Percentiles rank a stretch among this genome's conserved stretches.
phyloP scores from a whole-genome alignment of 1,284 basidiomycete genomes.

The Phenoliferia sp. region DNA sequence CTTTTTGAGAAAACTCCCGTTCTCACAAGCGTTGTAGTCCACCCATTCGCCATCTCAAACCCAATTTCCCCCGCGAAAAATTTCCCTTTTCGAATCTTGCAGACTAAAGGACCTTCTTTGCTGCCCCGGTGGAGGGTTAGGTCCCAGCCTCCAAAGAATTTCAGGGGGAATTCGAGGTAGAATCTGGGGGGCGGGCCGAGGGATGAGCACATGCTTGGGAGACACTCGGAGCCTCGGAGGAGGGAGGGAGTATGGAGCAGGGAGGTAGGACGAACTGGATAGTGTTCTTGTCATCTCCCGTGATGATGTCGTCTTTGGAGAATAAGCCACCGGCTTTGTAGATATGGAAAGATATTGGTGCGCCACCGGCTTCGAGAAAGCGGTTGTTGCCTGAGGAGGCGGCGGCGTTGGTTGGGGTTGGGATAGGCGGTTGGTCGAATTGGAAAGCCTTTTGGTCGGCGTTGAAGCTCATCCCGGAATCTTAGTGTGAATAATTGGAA shows the following conservation, averaged over 20 bases:
- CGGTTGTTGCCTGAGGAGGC: too few species aligned
- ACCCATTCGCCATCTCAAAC: background rate
- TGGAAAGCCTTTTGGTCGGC: too few species aligned
- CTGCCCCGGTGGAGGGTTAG: slow-evolving; percentile 5
- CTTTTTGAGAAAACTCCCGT: background rate
- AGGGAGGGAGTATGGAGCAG: background rate
- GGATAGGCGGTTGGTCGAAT: too few species aligned
- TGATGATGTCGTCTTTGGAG: slow-evolving; percentile 13
- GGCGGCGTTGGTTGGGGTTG: too few species aligned
- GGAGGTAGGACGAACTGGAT: background rate
- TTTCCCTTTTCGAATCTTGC: slow-evolving; percentile 1
- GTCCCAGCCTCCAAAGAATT: slow-evolving; percentile 3
- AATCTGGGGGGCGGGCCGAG: background rate
- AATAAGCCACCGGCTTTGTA: slow-evolving; percentile 4
- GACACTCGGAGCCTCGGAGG: too few species aligned
- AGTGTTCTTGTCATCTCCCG: slow-evolving; percentile 8
- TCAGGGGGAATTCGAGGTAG: slow-evolving; percentile 12
- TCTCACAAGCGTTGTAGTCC: background rate
- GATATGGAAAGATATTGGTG: slow-evolving; percentile 3
- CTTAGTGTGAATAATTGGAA: too few species aligned
- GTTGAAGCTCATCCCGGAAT: too few species aligned
- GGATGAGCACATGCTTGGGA: background rate
- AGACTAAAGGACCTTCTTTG: background rate
- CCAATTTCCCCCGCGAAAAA: too few species aligned
- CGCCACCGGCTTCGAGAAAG: background rate